Evolutionary conservation across 2,329 filamentous ascomycete genomes (phyloP).

Genomic region (Pseudogymnoascus sp.): DNA sequence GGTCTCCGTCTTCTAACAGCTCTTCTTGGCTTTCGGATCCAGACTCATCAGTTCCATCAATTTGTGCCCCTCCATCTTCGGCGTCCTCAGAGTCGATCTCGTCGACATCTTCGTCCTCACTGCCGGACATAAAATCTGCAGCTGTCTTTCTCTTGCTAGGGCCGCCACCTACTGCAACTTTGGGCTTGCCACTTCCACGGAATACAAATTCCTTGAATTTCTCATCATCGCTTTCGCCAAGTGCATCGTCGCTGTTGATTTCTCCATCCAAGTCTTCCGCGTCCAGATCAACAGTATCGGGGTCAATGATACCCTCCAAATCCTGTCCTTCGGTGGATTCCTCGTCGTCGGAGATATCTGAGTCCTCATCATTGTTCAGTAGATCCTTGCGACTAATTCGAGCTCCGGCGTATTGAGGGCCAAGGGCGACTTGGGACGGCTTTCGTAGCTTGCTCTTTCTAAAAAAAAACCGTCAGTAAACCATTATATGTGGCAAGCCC

Average conservation of each 20-base stretch:
- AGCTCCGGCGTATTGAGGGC: slow-evolving; percentile 72
- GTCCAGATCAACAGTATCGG: slow-evolving; percentile 47
- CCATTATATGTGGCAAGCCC: slow-evolving; percentile 13
- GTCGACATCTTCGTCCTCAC: slow-evolving; percentile 29
- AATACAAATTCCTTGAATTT: slow-evolving; percentile 67
- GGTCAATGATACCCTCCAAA: slow-evolving; percentile 37
- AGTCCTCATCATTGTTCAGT: slow-evolving; percentile 45
- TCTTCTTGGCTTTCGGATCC: slow-evolving; percentile 30
- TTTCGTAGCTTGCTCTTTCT: slow-evolving; percentile 79
- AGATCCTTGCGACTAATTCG: slow-evolving; percentile 64
- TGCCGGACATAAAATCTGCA: slow-evolving; percentile 49
- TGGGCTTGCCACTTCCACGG: slow-evolving; percentile 49
- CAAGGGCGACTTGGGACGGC: slow-evolving; percentile 60
- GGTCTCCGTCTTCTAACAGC: slow-evolving; percentile 21
- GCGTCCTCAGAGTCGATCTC: slow-evolving; percentile 18
- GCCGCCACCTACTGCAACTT: slow-evolving; percentile 27
- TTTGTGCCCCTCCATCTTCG: slow-evolving; percentile 27
- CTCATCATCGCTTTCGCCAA: slow-evolving; percentile 80
- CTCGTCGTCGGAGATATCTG: slow-evolving; percentile 38
- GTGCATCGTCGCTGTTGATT: slow-evolving; percentile 60
- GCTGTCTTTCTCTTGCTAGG: slow-evolving; percentile 40
- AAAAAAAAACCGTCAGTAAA: slow-evolving; percentile 11
- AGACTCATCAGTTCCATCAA: slow-evolving; percentile 24
- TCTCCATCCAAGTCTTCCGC: slow-evolving; percentile 50
- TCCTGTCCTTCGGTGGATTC: slow-evolving; percentile 35